These are phyloP conservation scores for Pythium diclinum DNA, from an alignment of 352 stramenopile species.

Conservation along the genomic window DNA sequence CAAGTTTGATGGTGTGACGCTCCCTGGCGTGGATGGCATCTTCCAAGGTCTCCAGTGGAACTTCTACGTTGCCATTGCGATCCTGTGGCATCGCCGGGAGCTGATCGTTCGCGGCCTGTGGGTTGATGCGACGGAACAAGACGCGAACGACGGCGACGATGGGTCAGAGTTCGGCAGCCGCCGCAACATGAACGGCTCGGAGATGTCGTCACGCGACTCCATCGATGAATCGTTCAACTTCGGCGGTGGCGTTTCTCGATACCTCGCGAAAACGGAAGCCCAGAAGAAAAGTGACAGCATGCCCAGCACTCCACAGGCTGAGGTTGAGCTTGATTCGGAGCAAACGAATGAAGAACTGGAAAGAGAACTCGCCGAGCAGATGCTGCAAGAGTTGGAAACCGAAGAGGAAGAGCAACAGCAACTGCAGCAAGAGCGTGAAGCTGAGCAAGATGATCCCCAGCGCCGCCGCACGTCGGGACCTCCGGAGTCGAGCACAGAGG, in stretches of 20 bases:
- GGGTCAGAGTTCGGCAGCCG: conserved; percentile 26
- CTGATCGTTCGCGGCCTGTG: conserved; percentile 78
- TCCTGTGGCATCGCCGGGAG: conserved; percentile 81
- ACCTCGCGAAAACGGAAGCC: neutral
- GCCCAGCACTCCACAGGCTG: neutral
- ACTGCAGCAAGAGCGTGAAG: conserved; percentile 1
- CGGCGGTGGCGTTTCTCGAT: conserved; percentile 8
- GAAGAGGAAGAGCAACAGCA: conserved; percentile 21
- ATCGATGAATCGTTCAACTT: conserved; percentile 70
- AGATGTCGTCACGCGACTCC: conserved; percentile 66
- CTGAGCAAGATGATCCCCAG: conserved; percentile 3
- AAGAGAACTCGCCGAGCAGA: conserved; percentile 21
- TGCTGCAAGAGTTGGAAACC: conserved; percentile 28
- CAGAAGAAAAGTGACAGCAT: neutral
- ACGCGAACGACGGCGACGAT: conserved; percentile 13
- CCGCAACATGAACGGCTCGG: conserved; percentile 40
- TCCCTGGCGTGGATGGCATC: conserved; percentile 39
- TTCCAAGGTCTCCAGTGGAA: conserved; percentile 80
- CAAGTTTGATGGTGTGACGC: conserved; percentile 75
- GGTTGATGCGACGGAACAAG: conserved; percentile 33
- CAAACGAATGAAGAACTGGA: conserved; percentile 4
- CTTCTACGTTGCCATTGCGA: conserved; percentile 74
- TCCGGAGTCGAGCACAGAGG: conserved; percentile 1
- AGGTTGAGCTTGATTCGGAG: conserved; percentile 7
- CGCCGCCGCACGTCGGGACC: conserved; percentile 5